phyloP scores from a whole-genome alignment of 176 grass and related monocot species.

The Typha latifolia region DNA sequence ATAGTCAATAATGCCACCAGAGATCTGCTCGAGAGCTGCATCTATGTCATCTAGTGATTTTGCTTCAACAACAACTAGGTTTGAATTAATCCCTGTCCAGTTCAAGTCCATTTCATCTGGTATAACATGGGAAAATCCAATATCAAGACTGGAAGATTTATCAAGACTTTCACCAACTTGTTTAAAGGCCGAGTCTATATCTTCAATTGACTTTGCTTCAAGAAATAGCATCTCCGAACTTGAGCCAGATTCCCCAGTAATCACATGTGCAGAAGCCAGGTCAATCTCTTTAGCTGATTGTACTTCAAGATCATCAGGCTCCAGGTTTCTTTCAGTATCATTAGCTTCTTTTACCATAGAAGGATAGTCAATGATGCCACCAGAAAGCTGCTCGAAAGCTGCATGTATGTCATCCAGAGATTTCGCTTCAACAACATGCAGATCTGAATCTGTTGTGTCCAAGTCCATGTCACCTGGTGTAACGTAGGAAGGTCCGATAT shows the following conservation, averaged over 20 bases:
- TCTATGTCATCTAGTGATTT: conserved; percentile 56
- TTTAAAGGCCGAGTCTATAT: conserved; percentile 46
- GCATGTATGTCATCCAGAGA: conserved; percentile 13
- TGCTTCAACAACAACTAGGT: conserved; percentile 46
- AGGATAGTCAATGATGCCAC: neutral
- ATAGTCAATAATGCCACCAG: neutral
- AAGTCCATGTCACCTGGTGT: neutral
- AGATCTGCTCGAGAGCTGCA: conserved; percentile 30
- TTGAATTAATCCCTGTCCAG: conserved; percentile 3
- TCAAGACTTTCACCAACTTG: conserved; percentile 27
- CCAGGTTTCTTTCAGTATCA: neutral
- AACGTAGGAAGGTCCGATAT: conserved; percentile 7
- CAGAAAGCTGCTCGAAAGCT: conserved; percentile 28
- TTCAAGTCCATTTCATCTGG: conserved; percentile 15
- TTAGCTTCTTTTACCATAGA: neutral
- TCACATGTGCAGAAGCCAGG: neutral
- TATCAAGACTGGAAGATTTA: conserved; percentile 19
- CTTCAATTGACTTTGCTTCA: conserved; percentile 45
- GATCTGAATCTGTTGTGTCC: conserved; percentile 19
- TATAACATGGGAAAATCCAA: conserved; percentile 11
- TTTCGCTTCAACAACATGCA: conserved; percentile 21
- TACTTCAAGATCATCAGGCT: conserved; percentile 1
- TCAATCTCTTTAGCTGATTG: conserved; percentile 17
- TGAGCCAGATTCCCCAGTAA: neutral
- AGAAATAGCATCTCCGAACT: conserved; percentile 21